A percentile compares a stretch with the other conserved stretches of the same genome.
Evolutionary conservation across 1,139 yeast species (phyloP).

Genomic region (Pichia sp.): DNA sequence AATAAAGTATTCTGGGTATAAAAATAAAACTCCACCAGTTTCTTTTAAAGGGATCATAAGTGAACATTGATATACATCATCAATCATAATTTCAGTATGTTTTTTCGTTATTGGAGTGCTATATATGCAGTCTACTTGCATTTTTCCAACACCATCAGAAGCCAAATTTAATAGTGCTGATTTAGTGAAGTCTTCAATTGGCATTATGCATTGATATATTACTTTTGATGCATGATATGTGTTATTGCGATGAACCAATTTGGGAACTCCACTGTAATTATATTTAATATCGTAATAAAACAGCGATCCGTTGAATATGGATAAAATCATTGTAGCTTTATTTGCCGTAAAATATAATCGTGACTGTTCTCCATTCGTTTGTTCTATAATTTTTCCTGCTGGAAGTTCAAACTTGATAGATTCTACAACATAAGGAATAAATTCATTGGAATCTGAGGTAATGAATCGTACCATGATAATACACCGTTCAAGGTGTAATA

Average conservation of each 20-base stretch:
- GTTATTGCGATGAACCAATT: slow-evolving; percentile 5
- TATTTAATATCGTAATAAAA: slow-evolving; percentile 19
- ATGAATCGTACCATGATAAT: slow-evolving; percentile 23
- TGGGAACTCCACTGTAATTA: slow-evolving; percentile 11
- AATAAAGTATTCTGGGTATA: slow-evolving; percentile 24
- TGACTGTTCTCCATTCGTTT: too few species aligned
- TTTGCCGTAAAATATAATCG: neutral
- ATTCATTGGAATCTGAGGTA: neutral
- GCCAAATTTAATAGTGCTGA: too few species aligned
- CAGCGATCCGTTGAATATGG: neutral
- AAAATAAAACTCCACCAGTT: slow-evolving; percentile 26
- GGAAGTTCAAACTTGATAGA: neutral
- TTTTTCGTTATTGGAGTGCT: neutral
- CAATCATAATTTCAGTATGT: slow-evolving; percentile 19
- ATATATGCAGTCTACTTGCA: too few species aligned
- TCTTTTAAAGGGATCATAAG: slow-evolving; percentile 25
- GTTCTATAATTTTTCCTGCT: neutral
- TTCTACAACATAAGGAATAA: slow-evolving; percentile 5
- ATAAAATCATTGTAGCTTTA: neutral
- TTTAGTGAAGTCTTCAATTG: too few species aligned
- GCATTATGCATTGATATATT: slow-evolving; percentile 9
- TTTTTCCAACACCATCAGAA: too few species aligned
- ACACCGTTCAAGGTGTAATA: slow-evolving; percentile 12
- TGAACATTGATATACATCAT: slow-evolving; percentile 28
- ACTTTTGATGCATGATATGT: neutral